Base-by-base conservation (phyloP, 805 yeast species). In the Yamadazyma olivae region DNA sequence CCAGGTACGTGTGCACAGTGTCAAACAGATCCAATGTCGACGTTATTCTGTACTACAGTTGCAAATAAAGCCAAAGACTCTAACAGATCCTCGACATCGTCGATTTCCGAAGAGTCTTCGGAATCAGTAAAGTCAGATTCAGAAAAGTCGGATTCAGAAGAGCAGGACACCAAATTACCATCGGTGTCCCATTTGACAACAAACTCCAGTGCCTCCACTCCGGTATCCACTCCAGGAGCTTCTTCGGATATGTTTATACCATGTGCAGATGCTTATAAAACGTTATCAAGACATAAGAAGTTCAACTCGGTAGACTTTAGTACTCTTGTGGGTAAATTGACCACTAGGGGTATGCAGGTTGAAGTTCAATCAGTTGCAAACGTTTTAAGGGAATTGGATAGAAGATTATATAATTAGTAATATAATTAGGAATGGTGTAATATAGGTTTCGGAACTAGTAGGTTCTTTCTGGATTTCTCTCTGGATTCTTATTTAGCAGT, bases 331-430 rank as follows among this genome's bases (percentile, higher is more conserved):
- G 84, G 84, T 10, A 77, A 82, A 48, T 70, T 88, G 46, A 78
- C 83, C 20, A 84, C 95, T 1, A 68, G 83, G 44, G 96, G 95
- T 3, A 84, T 85, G 83, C 87, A 83, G 50, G 95, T 89, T 31
- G 96, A 89, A 52, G 95, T 85, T n/a, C 87, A 83, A 50, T 78
- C 88, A 48, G 93, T 89, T 22, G 95, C 93, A 20, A 83, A 83
- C 49, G 89, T 87, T 15, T 63, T 88, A 43, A 68, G 95, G 23
- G 93, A 87, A 49, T 66, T 89, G 52, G 96, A 89, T 57, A 71
- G 85, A 52, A 69, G 81, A 48, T 67, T 79, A 25, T 74, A 74
- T 49, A 64, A 71, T 43, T 74, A 54, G 36, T 8, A 24, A 24
- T 24, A 24, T 7, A n/a, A 13, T 27, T 7, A 14, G 19, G 30